Percentiles rank a stretch among this genome's conserved stretches.
phyloP scores from a whole-genome alignment of 257 asterid genomes.

The Nicotiana sylvestris region DNA sequence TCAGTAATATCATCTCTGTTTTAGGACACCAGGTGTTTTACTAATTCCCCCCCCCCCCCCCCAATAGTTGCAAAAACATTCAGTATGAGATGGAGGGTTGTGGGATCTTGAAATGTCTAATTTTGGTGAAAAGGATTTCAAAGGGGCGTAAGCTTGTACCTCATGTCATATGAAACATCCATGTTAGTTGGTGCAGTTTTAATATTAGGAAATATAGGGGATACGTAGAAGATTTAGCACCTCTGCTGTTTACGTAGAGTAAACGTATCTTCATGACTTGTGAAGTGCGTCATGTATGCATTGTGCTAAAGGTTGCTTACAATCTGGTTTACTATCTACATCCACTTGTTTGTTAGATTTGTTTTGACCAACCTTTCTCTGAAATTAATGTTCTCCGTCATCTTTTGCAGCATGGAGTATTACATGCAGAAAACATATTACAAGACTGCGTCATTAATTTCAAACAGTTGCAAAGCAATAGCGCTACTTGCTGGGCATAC shows the following conservation, averaged over 20 bases:
- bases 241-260: neutral
- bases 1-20: neutral
- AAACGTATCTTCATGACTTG: neutral
- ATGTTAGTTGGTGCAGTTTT: neutral
- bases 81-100: neutral
- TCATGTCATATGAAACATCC: neutral
- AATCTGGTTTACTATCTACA: no score
- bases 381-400: neutral
- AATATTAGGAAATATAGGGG: neutral
- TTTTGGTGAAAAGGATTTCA: neutral
- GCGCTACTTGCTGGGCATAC: conserved; percentile 95
- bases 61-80: neutral
- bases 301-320: neutral
- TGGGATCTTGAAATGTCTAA: neutral
- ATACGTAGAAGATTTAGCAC: neutral
- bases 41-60: neutral
- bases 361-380: neutral
- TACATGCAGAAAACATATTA: conserved; percentile 96
- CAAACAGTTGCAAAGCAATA: conserved; percentile 90
- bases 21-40: neutral
- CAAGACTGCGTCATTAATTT: conserved; percentile 92
- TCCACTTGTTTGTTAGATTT: neutral
- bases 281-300: neutral
- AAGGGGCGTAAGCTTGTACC: neutral
- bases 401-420: conserved; percentile 84